Conservation (phyloP, 129 eudicot genomes). For the Lonicera japonica region DNA sequence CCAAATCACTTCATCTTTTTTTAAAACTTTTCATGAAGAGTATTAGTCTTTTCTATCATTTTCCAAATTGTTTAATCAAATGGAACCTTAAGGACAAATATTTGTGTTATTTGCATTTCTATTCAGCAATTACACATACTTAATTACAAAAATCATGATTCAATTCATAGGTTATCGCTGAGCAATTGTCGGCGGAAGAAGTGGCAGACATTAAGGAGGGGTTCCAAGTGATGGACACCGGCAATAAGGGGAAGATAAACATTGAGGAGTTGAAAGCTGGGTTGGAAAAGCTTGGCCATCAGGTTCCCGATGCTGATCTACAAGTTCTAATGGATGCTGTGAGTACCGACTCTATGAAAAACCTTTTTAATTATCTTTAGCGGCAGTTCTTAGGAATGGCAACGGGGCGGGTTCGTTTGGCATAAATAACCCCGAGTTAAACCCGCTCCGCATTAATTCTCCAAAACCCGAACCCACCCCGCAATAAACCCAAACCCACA, state of each 20-base stretch:
- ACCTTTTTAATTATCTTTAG: too few relatives aligned
- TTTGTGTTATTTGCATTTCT: not conserved
- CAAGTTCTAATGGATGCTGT: constrained; percentile 40
- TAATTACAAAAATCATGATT: not conserved
- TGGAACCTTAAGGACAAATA: too few relatives aligned
- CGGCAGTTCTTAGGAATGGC: too few relatives aligned
- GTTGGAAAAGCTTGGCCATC: constrained; percentile 40
- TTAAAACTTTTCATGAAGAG: too few relatives aligned
- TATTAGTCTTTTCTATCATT: too few relatives aligned
- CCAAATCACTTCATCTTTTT: too few relatives aligned
- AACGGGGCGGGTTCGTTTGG: too few relatives aligned
- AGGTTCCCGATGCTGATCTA: constrained; percentile 32
- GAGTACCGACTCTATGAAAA: not conserved
- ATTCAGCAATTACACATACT: not conserved
- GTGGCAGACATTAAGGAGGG: constrained; percentile 38
- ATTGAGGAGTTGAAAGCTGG: constrained; percentile 31
- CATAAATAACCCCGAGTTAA: too few relatives aligned
- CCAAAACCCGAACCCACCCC: too few relatives aligned
- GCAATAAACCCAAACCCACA: too few relatives aligned
- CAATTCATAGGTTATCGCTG: constrained; percentile 36
- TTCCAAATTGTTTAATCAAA: too few relatives aligned
- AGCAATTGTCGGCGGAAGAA: constrained; percentile 36
- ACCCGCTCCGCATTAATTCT: too few relatives aligned
- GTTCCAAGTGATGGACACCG: constrained; percentile 32
- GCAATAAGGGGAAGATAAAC: constrained; percentile 31